Base-by-base conservation (phyloP, 805 yeast species). In the Nakazawaea laoshanensis region DNA sequence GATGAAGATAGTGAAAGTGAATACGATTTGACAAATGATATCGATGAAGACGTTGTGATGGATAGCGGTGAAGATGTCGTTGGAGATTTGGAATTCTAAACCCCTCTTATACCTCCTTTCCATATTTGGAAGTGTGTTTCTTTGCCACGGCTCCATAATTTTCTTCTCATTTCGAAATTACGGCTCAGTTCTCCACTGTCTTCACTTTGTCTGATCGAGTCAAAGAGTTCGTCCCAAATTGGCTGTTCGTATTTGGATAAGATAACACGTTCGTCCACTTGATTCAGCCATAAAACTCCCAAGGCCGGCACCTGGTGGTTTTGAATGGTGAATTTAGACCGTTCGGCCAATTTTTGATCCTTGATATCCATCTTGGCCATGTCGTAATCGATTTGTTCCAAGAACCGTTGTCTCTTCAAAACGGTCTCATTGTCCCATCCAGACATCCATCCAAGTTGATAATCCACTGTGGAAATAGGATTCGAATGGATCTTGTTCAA, bases 361-460 rank as follows among this genome's bases (percentile, higher is more conserved):
- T 15, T 7, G 8, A 24, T n/a, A 7, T 15, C 11, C 10, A 26
- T 16, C 11, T 21, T 21, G 16, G 13, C 16, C 11, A 10, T 25
- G 4, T 29, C 32, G n/a, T 22, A 29, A n/a, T 29, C 32, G 4
- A 11, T 7, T 7, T 15, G 12, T 10, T 20, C 22, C 10, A 20
- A 20, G 7, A 7, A 7, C n/a, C 27, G 40, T 27, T 59, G 62
- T 19, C 59, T 45, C 30, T 49, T 43, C 24, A 43, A 30, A 15
- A 65, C 60, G 13, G 57, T 49, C 1, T 55, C 52, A 36, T 59
- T 58, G 40, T 72, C 76, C 94, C 94, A 86, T 1, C 95, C 95
- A 14, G 74, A 66, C 28, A 74, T 57, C 69, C 80, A 74, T 5
- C 88, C 83, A 13, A 76, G 45, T 47, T 86, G 95, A 46, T 75